These are phyloP conservation scores for Penicillium atrosanguineum DNA, from an alignment of 495 filamentous ascomycete species.

Conservation along the genomic window DNA sequence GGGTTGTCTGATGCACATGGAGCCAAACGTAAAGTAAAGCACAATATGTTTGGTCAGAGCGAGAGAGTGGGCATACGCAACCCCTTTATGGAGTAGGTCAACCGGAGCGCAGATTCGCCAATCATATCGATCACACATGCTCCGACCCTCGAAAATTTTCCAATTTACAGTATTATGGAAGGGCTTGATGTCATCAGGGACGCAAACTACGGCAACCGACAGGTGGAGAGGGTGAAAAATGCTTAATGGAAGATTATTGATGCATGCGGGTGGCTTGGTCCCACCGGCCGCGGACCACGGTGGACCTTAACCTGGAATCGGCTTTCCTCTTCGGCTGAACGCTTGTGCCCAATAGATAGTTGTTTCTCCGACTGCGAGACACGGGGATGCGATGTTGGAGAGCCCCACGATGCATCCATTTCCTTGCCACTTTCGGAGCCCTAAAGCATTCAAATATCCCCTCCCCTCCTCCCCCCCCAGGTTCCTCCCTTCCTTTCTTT, in stretches of 20 bases:
- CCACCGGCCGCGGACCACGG: constrained; percentile 9
- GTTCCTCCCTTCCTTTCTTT: constrained; percentile 10
- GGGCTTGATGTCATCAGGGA: constrained; percentile 26
- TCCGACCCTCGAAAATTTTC: neutral
- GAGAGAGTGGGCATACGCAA: neutral
- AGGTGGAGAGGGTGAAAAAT: constrained; percentile 15
- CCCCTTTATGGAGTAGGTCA: neutral
- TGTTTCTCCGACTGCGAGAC: constrained; percentile 4
- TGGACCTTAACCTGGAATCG: constrained; percentile 4
- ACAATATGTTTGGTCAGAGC: neutral
- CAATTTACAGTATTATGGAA: neutral
- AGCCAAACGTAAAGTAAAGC: neutral
- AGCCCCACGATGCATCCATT: constrained; percentile 21
- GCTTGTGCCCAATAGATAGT: neutral
- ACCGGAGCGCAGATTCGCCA: neutral
- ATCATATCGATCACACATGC: neutral
- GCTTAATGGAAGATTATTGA: constrained; percentile 27
- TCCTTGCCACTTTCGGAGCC: constrained; percentile 24
- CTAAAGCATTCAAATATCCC: constrained; percentile 25
- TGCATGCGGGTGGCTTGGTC: constrained; percentile 23
- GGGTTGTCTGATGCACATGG: neutral
- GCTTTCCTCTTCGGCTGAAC: constrained; percentile 9
- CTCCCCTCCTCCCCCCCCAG: constrained; percentile 16
- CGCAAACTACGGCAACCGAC: constrained; percentile 12
- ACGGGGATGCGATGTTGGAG: constrained; percentile 16